phyloP scores from a whole-genome alignment of 257 asterid species.

The Agastache rugosa region DNA sequence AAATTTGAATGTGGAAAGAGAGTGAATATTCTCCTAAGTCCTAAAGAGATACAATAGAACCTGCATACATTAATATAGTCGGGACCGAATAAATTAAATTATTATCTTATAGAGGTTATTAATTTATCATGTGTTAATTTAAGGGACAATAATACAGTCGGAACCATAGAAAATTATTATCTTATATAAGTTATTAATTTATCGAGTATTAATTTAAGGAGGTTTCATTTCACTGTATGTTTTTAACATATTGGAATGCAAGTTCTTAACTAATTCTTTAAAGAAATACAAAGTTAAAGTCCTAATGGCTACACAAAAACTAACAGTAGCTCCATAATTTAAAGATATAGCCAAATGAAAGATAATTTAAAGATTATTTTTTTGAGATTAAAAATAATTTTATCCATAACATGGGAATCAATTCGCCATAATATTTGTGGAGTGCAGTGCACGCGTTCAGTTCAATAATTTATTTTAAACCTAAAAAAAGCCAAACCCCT shows the following conservation, averaged over 20 bases:
- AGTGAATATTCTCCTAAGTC: not conserved
- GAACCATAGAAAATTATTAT: too few species aligned
- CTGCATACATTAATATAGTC: too few species aligned
- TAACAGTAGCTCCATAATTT: not conserved
- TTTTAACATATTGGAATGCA: not conserved
- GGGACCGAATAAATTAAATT: too few species aligned
- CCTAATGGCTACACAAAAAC: not conserved
- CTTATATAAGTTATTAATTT: too few species aligned
- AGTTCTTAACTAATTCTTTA: not conserved
- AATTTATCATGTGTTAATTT: too few species aligned
- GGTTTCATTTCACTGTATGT: too few species aligned
- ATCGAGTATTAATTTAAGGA: too few species aligned
- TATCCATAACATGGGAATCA: constrained; percentile 20
- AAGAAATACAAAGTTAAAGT: too few species aligned
- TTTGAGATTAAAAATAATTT: not conserved
- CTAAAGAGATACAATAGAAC: not conserved
- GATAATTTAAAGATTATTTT: not conserved
- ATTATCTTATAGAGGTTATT: too few species aligned
- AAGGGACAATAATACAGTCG: too few species aligned
- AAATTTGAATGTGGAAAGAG: not conserved
- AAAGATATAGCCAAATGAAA: not conserved
- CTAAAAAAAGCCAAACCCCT: constrained; percentile 25
- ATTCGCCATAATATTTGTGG: not conserved
- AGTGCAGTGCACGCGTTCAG: constrained; percentile 3
- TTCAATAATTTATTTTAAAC: not conserved